Evolutionary conservation across 257 asterid species (phyloP), one percentile per base, ranked within the genome.

Genomic region (Capsicum baccatum): DNA sequence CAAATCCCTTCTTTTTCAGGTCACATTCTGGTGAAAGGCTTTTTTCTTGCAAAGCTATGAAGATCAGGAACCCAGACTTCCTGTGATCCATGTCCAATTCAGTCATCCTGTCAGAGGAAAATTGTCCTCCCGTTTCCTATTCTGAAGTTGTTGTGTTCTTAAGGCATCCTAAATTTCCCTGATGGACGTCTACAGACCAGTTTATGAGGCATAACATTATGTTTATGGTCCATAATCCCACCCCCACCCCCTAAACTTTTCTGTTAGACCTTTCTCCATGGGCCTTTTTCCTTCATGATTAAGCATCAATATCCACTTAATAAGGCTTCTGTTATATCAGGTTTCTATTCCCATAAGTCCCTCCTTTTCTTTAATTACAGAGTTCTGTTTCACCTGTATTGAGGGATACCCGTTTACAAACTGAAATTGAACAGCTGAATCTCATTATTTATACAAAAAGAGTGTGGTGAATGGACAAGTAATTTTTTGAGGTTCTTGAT

Each of bases 1-100:
- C 19, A 19, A 60, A n/a, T 48, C 59, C 39, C 59, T 73, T 13
- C 60, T 17, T 35, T 48, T 48, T 15, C 16, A 17, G 4, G 79
- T n/a, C 80, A 71, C 58, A 19, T 73, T 73, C 42, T 48, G 42
- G 80, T 73, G 58, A 73, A 73, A 73, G 42, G 60, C 19, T 48
- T 73, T 71, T 73, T 73, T 48, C 80, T 58, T 48, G 80, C 59
- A 73, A 73, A 48, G 42, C 80, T 73, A 48, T 48, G 80, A 48
- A 73, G 7, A 76, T 21, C 14, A 56, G 47, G 81, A 76, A 76
- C 47, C 39, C 19, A 6, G 26, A 21, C 59, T 52, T 21, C 11
- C 2, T 76, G 60, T 76, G 81, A 8, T 52, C 81, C 47, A 76
- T 76, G 47, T 35, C 4, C 81, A 26, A 50, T 21, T 55, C 47